These are phyloP conservation scores for Cyberlindnera lachancei DNA, from an alignment of 805 yeast genomes.

Conservation along the genomic window DNA sequence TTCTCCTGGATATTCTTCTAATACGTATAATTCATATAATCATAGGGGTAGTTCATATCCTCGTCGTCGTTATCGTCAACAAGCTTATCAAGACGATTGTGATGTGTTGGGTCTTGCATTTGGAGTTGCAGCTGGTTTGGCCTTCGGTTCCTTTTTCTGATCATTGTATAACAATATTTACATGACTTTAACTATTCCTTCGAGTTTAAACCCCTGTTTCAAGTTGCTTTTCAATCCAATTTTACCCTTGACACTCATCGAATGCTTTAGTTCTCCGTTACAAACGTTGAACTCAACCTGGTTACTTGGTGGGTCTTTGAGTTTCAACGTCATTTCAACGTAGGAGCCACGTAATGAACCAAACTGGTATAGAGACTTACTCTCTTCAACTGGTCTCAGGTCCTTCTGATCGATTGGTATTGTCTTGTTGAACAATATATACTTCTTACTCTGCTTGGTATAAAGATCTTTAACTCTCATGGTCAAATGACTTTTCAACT, in stretches of 20 bases:
- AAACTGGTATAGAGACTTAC: not conserved
- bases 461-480: constrained; percentile 1
- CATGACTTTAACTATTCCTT: not conserved
- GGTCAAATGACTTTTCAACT: not conserved
- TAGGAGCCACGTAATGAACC: not conserved
- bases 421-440: not conserved
- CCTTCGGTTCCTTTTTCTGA: too few relatives aligned
- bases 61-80: too few relatives aligned
- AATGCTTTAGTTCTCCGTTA: not conserved
- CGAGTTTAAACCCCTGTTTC: constrained; percentile 1
- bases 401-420: not conserved
- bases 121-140: too few relatives aligned
- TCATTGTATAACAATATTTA: too few relatives aligned
- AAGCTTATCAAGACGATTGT: too few relatives aligned
- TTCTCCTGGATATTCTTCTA: too few relatives aligned
- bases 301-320: not conserved
- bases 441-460: not conserved
- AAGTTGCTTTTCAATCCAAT: not conserved
- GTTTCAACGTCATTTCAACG: not conserved
- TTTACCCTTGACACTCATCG: constrained; percentile 1
- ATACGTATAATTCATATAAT: too few relatives aligned
- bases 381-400: not conserved
- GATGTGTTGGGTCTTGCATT: too few relatives aligned
- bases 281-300: not conserved
- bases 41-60: too few relatives aligned